Base-by-base conservation (phyloP, 2,329 filamentous ascomycete genomes). In the Sodiomyces alkalinus region DNA sequence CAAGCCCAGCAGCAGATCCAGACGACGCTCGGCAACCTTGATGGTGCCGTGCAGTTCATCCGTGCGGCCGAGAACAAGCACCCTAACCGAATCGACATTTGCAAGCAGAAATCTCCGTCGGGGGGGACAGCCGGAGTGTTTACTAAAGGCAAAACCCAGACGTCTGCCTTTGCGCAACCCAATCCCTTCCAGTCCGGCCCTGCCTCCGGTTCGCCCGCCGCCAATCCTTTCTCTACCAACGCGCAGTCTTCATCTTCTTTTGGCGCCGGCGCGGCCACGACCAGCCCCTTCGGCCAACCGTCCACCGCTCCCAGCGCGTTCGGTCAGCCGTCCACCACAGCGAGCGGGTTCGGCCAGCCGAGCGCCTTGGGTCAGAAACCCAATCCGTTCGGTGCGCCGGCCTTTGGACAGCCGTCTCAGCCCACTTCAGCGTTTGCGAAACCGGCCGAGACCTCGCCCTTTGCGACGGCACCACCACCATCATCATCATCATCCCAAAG, bases 21-120 rank as follows among this genome's bases (percentile, higher is more conserved):
- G 34, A 66, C 60, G n/a, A 74, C 76, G 1, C 46, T 82, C 1
- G 66, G 60, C 34, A 76, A 92, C 41, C 49, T 80, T 7, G 64
- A 77, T 34, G 80, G 74, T 3, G 85, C 86, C 1, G 62, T 80
- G 24, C 64, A 73, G 30, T 90, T 76, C 44, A 56, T 90, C 10
- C 44, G 75, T 7, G 64, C 71, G 5, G 70, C 66, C 14, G 69
- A 67, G 30, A 72, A 80, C 29, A 68, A 72, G 22, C 80, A 83
- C 41, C 81, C 81, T 1, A 92, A 90, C 44, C 67, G 82, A 22
- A 56, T 66, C 29, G 79, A 86, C 38, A 60, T 75, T 13, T 68
- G 66, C 48, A 55, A 61, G 31, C 53, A 60, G 37, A 53, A 52
- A 26, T 57, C 49, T 20, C 38, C 45, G 1, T 50, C 56, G n/a